These are phyloP conservation scores for Marsdenia floribunda DNA, from an alignment of 257 asterid genomes.

Conservation along the genomic window DNA sequence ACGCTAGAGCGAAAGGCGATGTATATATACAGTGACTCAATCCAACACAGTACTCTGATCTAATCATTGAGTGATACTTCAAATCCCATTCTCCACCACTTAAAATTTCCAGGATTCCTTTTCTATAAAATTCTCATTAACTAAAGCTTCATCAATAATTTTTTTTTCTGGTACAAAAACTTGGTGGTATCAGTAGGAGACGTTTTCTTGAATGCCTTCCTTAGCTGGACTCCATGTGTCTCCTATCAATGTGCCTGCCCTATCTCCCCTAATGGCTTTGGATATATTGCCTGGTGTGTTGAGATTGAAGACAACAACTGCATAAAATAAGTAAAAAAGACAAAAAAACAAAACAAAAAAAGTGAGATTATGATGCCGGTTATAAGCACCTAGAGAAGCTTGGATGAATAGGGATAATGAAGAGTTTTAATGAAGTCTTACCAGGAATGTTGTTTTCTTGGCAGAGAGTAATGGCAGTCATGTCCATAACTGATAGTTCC, in stretches of 20 bases:
- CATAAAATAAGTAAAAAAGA: constrained; percentile 12
- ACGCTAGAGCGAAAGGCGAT: too few relatives aligned
- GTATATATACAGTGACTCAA: too few relatives aligned
- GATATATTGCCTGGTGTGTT: constrained; percentile 77
- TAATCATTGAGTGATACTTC: background rate
- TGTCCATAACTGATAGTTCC: constrained; percentile 91
- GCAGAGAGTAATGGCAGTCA: constrained; percentile 95
- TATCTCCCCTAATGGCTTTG: constrained; percentile 76
- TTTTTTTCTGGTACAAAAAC: background rate
- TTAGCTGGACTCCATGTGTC: constrained; percentile 33
- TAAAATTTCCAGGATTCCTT: background rate
- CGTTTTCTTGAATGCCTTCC: constrained; percentile 28
- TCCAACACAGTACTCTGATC: background rate
- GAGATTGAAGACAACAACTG: constrained; percentile 91
- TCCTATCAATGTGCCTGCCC: constrained; percentile 74
- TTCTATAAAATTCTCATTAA: background rate
- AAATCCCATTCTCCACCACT: background rate
- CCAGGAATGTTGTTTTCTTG: constrained; percentile 98
- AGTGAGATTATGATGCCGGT: background rate
- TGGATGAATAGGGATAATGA: constrained; percentile 1
- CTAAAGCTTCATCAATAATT: background rate
- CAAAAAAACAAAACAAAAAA: background rate
- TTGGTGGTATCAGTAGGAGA: background rate
- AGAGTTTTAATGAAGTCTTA: constrained; percentile 15
- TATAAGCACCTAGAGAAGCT: background rate